phyloP scores from a whole-genome alignment of 225 moss, liverwort and hornwort genomes.

The Ulota crispa region DNA sequence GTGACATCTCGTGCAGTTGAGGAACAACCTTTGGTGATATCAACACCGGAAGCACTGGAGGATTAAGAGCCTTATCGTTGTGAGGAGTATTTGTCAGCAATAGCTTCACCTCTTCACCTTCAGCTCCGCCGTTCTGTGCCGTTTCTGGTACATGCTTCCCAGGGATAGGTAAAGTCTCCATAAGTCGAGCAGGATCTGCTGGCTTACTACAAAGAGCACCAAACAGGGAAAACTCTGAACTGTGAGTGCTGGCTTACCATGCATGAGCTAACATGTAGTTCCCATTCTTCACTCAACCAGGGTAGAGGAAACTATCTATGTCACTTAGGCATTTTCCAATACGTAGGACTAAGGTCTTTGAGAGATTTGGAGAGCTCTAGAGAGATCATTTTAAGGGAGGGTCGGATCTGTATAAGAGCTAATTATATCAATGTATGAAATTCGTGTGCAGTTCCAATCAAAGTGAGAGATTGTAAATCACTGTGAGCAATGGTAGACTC shows the following conservation, averaged over 20 bases:
- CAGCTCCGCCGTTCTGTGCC: constrained; percentile 49
- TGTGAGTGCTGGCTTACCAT: neutral
- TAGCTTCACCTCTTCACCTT: constrained; percentile 65
- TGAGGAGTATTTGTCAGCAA: constrained; percentile 54
- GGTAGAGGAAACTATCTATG: no score
- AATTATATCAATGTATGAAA: no score
- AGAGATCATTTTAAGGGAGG: no score
- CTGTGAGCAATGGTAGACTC: no score
- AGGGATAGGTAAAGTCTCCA: constrained; percentile 71
- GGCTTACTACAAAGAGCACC: constrained; percentile 64
- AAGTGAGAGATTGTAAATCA: no score
- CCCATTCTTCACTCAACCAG: neutral
- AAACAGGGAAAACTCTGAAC: constrained; percentile 1
- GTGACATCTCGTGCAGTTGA: constrained; percentile 83
- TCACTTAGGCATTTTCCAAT: no score
- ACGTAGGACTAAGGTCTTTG: no score
- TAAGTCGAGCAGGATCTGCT: constrained; percentile 71
- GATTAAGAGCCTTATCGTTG: constrained; percentile 58
- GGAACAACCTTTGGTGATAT: constrained; percentile 81
- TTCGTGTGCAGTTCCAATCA: no score
- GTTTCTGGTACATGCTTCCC: constrained; percentile 55
- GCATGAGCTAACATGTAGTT: neutral
- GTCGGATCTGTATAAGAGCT: no score
- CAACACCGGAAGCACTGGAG: constrained; percentile 66
- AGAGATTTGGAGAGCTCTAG: no score